A percentile compares a stretch with the other conserved stretches of the same genome.
These are phyloP conservation scores for Aspergillus novofumigatus DNA, from an alignment of 2,329 filamentous ascomycete species.

Conservation along the genomic window DNA sequence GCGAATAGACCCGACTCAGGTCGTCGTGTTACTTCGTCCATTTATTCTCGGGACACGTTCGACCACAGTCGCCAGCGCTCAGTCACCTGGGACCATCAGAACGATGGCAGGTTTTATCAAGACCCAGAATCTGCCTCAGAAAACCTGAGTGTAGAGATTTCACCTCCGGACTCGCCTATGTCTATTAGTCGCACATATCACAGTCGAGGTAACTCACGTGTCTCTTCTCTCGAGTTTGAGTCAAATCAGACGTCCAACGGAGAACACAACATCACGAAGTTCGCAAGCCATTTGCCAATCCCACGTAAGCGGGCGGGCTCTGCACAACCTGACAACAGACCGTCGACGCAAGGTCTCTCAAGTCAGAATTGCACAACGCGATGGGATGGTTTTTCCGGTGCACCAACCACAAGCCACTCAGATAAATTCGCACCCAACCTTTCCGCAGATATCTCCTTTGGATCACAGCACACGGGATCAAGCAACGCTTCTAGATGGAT, in stretches of 20 bases:
- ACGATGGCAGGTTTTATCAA: background rate
- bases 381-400: conserved; percentile 66
- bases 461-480: conserved; percentile 21
- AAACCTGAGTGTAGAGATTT: conserved; percentile 39
- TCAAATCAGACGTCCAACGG: conserved; percentile 9
- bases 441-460: conserved; percentile 41
- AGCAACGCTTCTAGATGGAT: conserved; percentile 26
- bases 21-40: conserved; percentile 53
- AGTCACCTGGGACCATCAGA: conserved; percentile 11
- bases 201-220: conserved; percentile 26
- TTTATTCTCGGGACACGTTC: conserved; percentile 51
- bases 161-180: conserved; percentile 43
- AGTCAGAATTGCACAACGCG: conserved; percentile 18
- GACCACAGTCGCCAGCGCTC: conserved; percentile 15
- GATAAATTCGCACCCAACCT: conserved; percentile 56
- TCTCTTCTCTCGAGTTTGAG: conserved; percentile 41
- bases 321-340: conserved; percentile 5
- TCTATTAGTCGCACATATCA: conserved; percentile 15
- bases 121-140: background rate
- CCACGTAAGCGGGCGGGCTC: conserved; percentile 19
- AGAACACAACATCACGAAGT: conserved; percentile 18
- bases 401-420: conserved; percentile 55
- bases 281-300: conserved; percentile 26
- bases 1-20: conserved; percentile 15
- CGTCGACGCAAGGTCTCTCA: conserved; percentile 13